Evolutionary conservation across 345 rosid genomes (phyloP).

Genomic region (Pistacia integerrima): DNA sequence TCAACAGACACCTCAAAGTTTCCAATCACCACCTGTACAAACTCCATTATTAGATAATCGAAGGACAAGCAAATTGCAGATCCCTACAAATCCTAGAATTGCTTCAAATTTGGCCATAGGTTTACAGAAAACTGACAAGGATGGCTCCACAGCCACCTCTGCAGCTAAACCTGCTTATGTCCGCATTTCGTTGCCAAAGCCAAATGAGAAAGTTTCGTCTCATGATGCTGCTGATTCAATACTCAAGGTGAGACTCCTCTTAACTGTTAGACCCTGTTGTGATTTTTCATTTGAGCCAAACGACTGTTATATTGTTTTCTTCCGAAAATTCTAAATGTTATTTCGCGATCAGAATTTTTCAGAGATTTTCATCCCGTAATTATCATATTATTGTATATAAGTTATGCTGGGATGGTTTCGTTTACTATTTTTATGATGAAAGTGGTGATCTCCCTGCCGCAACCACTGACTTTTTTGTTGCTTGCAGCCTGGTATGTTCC

Average conservation of each 20-base stretch:
- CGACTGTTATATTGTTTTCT: not conserved
- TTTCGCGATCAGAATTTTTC: not conserved
- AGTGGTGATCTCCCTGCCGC: conserved; percentile 1
- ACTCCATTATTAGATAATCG: conserved; percentile 54
- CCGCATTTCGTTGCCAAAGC: conserved; percentile 69
- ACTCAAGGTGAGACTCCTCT: conserved; percentile 57
- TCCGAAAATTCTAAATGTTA: not conserved
- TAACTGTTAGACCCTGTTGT: not conserved
- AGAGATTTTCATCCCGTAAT: not conserved
- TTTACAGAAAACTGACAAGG: conserved; percentile 69
- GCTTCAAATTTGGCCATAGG: conserved; percentile 86
- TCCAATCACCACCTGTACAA: conserved; percentile 51
- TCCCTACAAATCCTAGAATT: conserved; percentile 97
- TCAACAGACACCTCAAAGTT: conserved; percentile 58
- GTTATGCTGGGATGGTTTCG: not conserved
- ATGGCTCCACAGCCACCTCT: conserved; percentile 39
- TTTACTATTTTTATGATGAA: not conserved
- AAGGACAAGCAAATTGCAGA: conserved; percentile 85
- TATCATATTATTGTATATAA: not conserved
- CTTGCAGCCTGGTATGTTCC: conserved; percentile 73
- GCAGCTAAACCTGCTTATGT: conserved; percentile 80
- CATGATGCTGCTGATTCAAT: conserved; percentile 60
- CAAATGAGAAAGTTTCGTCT: conserved; percentile 47
- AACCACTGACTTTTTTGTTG: conserved; percentile 21
- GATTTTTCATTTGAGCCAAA: too few species aligned